Base-by-base conservation (phyloP, 441 rosid species). In the Corymbia citriodora region DNA sequence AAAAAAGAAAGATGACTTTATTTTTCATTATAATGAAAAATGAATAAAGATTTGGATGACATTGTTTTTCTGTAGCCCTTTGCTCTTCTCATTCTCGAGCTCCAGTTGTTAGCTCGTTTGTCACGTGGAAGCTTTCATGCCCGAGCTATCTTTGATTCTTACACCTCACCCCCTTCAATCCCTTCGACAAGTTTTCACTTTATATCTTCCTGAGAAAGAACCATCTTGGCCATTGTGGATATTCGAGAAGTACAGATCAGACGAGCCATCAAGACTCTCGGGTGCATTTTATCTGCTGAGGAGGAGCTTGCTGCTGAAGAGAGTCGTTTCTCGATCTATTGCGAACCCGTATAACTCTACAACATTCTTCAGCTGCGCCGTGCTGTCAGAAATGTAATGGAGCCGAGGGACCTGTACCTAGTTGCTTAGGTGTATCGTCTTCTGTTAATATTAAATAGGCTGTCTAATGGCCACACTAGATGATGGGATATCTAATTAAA, bases 261-360 rank as follows among this genome's bases (percentile, higher is more conserved):
- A 98, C 97, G 99, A 96, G 99, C 95, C 97, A 95, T 90, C 98
- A 96, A 92, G 98, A 96, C 92, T 94, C 96, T 90, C 95, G 94
- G 90, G 55, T 91, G 95, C 97, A 89, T 95, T 40, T 93, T 97
- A 91, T 96, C 99, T 31, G 96, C 95, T 19, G 99, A 97, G 91
- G 98, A 98, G 93, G 97, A 96, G 94, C 93, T 93, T 92, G 98
- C 97, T 18, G 99, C 99, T 55, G 99, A 97, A 89, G 99, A 97
- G 93, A 97, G 99, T 5, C 45, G 45, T 92, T 93, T 97, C 54
- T 93, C 95, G 6, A 89, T 93, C n/a, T 98, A 97, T 92, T 98
- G 99, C 97, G 96, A 97, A 94, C 99, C 99, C 92, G 98, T 98
- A 10, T 99, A 98, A 89, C 96, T 98, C 90, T 97, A 97, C 95